Base-by-base conservation (phyloP, 768 basidiomycete species). In the Hebeloma cylindrosporum region DNA sequence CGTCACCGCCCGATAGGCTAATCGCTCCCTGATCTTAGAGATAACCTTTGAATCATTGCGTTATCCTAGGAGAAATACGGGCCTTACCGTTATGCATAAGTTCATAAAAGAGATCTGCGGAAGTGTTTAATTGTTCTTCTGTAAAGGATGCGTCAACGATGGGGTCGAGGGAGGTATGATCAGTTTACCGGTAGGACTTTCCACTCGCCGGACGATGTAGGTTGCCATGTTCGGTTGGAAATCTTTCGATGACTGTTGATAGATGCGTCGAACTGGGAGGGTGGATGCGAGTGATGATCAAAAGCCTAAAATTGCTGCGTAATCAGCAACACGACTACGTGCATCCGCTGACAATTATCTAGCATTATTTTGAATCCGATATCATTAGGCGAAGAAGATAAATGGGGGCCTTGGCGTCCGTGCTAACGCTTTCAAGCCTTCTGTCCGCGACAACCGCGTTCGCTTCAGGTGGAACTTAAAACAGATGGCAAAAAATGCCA, bases 1-100 rank as follows among this genome's bases (percentile, higher is more conserved):
- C 39, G 31, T 63, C 58, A 5, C 58, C 54, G 8, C 64, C 63
- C 5, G 56, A 51, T 37, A 67, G 57, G 14, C 58, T 60, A 16
- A 54, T 37, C 16, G 53, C 60, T 8, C 60, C 58, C 7, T 39
- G 40, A 46, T 64, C 65, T 64, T 31, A 6, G 9, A 36, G 23
- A 25, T 22, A 35, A 33, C 34, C 32, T 8, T 27, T 17, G 34
- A 14, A 38, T 35, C 14, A 31, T 21, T 29, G 34, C n/a, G 17
- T 9, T n/a, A 29, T 21, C 16, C 22, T 6, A 29, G 28, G 43
- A n/a, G n/a, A 13, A 32, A 21, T 40, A 25, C 4, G 13, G 17
- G 23, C 34, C 50, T 38, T 45, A 56, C 60, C 50, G 25, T 52
- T 30, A 30, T 57, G 40, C 58, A 58, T 62, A 44, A 59, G 39